Evolutionary conservation across 2,329 filamentous ascomycete genomes (phyloP).

Genomic region (Chalara sp.): DNA sequence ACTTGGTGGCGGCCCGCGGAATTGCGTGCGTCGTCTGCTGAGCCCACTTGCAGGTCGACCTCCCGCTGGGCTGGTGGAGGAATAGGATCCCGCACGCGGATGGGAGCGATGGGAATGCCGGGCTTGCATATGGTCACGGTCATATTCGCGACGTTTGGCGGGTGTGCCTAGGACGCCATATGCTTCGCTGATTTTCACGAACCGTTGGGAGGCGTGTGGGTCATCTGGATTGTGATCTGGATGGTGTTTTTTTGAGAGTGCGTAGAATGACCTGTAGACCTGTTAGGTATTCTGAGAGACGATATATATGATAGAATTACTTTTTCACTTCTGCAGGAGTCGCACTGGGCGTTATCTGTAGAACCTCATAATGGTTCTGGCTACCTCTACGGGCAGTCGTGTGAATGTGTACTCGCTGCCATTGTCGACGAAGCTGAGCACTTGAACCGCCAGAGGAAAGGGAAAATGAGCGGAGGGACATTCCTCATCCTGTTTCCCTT

Average conservation of each 20-base stretch:
- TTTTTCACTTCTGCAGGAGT: conserved; percentile 78
- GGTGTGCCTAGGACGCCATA: conserved; percentile 70
- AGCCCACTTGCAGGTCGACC: conserved; percentile 76
- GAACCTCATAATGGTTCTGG: conserved; percentile 72
- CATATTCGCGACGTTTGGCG: conserved; percentile 72
- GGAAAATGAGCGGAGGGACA: conserved; percentile 42
- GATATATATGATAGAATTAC: conserved; percentile 32
- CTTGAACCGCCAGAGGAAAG: conserved; percentile 5
- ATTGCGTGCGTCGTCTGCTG: conserved; percentile 66
- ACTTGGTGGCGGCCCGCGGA: conserved; percentile 79
- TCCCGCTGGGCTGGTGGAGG: conserved; percentile 57
- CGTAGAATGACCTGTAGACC: conserved; percentile 67
- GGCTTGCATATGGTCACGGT: conserved; percentile 53
- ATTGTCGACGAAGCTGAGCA: conserved; percentile 9
- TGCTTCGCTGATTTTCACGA: conserved; percentile 77
- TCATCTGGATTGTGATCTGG: conserved; percentile 83
- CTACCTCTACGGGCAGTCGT: conserved; percentile 24
- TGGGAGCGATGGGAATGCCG: conserved; percentile 12
- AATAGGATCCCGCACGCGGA: conserved; percentile 40
- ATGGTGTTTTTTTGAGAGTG: conserved; percentile 85
- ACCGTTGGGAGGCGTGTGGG: conserved; percentile 64
- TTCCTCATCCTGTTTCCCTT: conserved; percentile 44
- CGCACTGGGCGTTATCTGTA: conserved; percentile 66
- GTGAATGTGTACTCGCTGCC: conserved; percentile 43
- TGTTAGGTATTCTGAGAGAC: background rate